A percentile compares a stretch with the other conserved stretches of the same genome.
phyloP scores from a whole-genome alignment of 768 basidiomycete species.

The Suillus fuscotomentosus region DNA sequence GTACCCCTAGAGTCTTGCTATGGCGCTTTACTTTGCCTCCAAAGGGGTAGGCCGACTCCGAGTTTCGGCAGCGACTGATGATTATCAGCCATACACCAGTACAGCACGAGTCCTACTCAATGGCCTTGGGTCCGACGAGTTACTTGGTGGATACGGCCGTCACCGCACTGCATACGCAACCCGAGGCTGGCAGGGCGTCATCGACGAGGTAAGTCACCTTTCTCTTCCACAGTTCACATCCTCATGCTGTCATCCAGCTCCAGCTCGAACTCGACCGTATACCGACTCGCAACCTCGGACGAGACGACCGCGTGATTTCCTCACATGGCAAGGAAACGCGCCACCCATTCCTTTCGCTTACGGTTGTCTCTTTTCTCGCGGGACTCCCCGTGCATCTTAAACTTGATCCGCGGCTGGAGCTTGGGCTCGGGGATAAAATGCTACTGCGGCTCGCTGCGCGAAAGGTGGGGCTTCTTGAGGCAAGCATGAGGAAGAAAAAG shows the following conservation, averaged over 20 bases:
- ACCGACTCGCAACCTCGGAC: conserved; percentile 84
- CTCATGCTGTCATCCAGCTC: conserved; percentile 47
- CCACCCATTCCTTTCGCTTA: conserved; percentile 86
- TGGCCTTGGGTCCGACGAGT: conserved; percentile 93
- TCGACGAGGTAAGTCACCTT: conserved; percentile 64
- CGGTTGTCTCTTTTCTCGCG: conserved; percentile 75
- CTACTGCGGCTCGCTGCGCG: conserved; percentile 70
- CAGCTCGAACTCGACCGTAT: conserved; percentile 89
- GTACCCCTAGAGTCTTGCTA: conserved; percentile 71
- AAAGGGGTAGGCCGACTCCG: conserved; percentile 67
- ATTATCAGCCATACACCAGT: conserved; percentile 55
- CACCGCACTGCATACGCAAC: conserved; percentile 73
- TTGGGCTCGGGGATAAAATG: conserved; percentile 90
- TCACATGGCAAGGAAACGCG: conserved; percentile 90
- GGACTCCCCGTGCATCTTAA: conserved; percentile 79
- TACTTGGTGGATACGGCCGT: conserved; percentile 91
- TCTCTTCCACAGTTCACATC: neutral
- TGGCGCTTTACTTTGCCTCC: conserved; percentile 93
- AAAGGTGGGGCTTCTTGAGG: conserved; percentile 73
- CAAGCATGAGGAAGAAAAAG: conserved; percentile 77
- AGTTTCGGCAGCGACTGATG: conserved; percentile 29
- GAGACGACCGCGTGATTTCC: conserved; percentile 93
- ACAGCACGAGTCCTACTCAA: conserved; percentile 81
- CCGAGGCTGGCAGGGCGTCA: conserved; percentile 72
- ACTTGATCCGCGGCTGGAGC: conserved; percentile 67